Evolutionary conservation across 352 stramenopile genomes (phyloP), one percentile per base, ranked within the genome.

Genomic region (Aphanomyces invadans): DNA sequence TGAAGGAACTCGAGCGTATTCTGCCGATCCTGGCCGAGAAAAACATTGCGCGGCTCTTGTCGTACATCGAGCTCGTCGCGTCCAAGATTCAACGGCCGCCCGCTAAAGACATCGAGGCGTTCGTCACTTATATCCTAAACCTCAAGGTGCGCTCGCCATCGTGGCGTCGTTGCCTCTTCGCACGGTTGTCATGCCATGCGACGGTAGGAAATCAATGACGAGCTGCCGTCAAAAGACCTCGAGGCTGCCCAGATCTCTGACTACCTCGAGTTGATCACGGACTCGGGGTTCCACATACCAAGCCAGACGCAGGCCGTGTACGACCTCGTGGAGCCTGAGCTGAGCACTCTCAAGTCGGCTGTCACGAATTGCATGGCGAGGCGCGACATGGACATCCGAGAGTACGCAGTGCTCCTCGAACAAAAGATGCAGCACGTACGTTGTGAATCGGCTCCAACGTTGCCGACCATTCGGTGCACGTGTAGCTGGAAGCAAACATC

Each of bases 291-390:
- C 32, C 31, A 45, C 12, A 49, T 64, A 28, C 55, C 55, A 26
- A 38, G 46, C 17, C 55, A 64, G 15, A 52, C 55, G 17, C 55
- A 64, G 54, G 49, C 31, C 51, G 51, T 9, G 60, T 76, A 71
- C 56, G 66, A 76, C 32, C 52, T 76, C 0, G 73, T 70, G 12
- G 69, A 74, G 28, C 72, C 72, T 2, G 72, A 76, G 38, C 72
- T 73, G 38, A 68, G 69, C 32, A 68, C 72, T 4, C 31, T 76
- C 3, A 76, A 70, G 32, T 23, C 69, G 2, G 70, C 48, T 28
- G 73, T 9, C 53, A 69, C 38, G 48, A 74, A 12, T 62, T 62
- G 19, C 39, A 70, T 36, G 56, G 57, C 4, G 62, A 48, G 56
- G 17, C 63, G 67, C 38, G 72, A 76, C 23, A 57, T 39, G 2